These are phyloP conservation scores for Avena sativa DNA, from an alignment of 176 grass and related monocot species.

Conservation along the genomic window DNA sequence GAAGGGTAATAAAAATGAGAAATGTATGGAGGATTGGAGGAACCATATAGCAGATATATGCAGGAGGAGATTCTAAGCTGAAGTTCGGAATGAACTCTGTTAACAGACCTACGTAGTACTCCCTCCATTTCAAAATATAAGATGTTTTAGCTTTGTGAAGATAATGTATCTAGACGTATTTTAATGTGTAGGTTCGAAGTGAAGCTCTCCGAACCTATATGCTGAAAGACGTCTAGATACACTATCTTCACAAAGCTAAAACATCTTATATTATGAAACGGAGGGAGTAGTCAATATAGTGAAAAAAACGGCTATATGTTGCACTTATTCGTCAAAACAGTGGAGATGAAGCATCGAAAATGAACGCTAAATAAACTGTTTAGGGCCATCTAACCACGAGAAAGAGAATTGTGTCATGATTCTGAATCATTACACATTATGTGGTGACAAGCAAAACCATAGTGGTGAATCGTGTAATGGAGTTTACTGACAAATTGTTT, in stretches of 20 bases:
- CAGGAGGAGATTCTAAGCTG: background rate
- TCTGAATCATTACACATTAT: background rate
- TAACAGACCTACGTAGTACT: background rate
- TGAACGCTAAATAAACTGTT: background rate
- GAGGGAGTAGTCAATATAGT: background rate
- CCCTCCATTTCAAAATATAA: too few relatives aligned
- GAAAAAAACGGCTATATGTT: background rate
- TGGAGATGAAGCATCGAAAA: background rate
- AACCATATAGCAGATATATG: background rate
- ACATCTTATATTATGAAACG: too few relatives aligned
- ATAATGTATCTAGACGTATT: too few relatives aligned
- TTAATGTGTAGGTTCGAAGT: too few relatives aligned
- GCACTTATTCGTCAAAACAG: background rate
- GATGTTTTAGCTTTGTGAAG: too few relatives aligned
- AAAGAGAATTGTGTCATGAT: background rate
- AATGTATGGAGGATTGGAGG: background rate
- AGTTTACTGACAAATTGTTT: background rate
- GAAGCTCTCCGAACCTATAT: too few relatives aligned
- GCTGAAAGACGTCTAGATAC: too few relatives aligned
- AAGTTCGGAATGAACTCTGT: background rate
- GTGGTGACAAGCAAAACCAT: background rate
- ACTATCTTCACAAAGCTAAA: too few relatives aligned
- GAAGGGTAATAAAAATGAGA: constrained; percentile 23
- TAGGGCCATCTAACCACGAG: background rate
- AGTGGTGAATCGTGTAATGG: background rate